phyloP scores from a whole-genome alignment of 768 basidiomycete genomes.

The Thelephora aurantiotincta region DNA sequence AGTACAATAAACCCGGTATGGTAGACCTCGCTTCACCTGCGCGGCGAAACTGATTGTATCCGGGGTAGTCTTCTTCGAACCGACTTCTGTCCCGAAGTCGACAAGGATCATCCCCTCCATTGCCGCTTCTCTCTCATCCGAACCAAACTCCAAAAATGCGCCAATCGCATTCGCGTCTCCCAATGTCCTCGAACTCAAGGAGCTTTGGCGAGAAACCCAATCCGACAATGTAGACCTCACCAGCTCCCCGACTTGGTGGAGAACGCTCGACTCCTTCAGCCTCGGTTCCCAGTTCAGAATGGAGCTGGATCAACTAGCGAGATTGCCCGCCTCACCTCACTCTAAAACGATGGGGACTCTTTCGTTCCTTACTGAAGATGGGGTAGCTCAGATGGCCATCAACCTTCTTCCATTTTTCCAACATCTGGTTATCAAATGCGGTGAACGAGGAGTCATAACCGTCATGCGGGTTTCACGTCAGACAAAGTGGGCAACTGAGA shows the following conservation, averaged over 20 bases:
- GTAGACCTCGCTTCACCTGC: neutral
- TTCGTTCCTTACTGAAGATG: constrained; percentile 51
- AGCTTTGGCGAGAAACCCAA: constrained; percentile 37
- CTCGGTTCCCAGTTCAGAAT: constrained; percentile 54
- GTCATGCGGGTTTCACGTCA: constrained; percentile 38
- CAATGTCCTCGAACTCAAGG: constrained; percentile 65
- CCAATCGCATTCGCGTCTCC: constrained; percentile 70
- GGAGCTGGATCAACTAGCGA: constrained; percentile 49
- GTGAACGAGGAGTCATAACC: constrained; percentile 49
- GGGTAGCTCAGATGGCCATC: constrained; percentile 69
- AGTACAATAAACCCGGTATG: constrained; percentile 39
- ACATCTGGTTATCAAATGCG: constrained; percentile 77
- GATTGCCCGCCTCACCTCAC: constrained; percentile 22
- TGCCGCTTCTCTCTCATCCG: constrained; percentile 20
- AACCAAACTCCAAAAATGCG: constrained; percentile 14
- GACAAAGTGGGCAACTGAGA: constrained; percentile 37
- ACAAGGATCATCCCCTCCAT: constrained; percentile 53
- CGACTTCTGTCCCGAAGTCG: constrained; percentile 83
- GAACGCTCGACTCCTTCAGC: constrained; percentile 42
- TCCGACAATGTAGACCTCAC: constrained; percentile 33
- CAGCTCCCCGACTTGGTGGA: constrained; percentile 50
- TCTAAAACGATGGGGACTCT: constrained; percentile 26
- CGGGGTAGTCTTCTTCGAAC: constrained; percentile 32
- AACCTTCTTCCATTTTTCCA: constrained; percentile 77
- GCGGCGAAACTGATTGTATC: no score